Conservation (phyloP, 2,329 filamentous ascomycete genomes). For the Cercospora sp. region DNA sequence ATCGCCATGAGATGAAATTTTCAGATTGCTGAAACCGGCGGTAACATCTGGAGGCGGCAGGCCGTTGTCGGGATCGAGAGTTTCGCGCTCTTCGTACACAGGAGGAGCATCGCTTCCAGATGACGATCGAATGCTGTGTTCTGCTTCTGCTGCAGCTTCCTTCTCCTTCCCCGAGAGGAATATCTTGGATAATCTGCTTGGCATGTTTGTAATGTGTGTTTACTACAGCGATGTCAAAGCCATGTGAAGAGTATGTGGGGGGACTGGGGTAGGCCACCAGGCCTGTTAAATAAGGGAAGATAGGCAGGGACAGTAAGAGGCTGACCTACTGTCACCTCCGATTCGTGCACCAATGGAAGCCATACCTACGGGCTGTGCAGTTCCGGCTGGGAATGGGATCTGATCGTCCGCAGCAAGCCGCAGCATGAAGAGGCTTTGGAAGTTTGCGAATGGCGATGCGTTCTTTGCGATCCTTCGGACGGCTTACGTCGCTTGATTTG, state of each 20-base stretch:
- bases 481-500: conserved; percentile 1
- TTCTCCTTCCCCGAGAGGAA: conserved; percentile 35
- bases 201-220: conserved; percentile 25
- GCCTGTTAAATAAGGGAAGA: neutral
- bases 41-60: conserved; percentile 33
- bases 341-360: neutral
- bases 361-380: neutral
- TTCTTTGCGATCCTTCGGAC: neutral
- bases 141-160: conserved; percentile 32
- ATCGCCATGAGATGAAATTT: conserved; percentile 35
- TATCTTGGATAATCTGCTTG: conserved; percentile 33
- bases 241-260: neutral
- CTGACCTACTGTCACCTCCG: neutral
- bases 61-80: conserved; percentile 29
- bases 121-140: conserved; percentile 19
- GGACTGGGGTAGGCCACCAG: neutral
- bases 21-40: conserved; percentile 34
- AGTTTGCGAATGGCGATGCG: neutral
- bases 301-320: neutral
- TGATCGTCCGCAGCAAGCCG: neutral
- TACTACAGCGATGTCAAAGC: neutral
- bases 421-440: neutral
- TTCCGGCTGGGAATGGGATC: neutral
- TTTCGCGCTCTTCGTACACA: conserved; percentile 26
- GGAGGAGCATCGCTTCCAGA: conserved; percentile 25